Evolutionary conservation across 2,329 filamentous ascomycete genomes (phyloP).

Genomic region (Hypoxylon sp.): DNA sequence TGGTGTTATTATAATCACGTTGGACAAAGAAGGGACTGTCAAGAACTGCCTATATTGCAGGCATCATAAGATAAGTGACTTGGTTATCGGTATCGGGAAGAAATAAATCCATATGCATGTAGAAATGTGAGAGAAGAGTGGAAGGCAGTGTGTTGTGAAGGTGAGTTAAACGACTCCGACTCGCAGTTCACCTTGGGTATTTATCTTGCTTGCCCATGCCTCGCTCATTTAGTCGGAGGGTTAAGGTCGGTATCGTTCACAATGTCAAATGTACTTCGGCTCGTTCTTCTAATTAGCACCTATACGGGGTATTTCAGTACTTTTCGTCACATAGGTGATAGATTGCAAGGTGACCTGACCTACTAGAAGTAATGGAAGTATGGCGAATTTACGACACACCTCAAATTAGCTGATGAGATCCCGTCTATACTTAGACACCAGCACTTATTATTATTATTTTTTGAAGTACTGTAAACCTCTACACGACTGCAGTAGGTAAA

Average conservation of each 20-base stretch:
- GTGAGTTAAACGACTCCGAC: not conserved
- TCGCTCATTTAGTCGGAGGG: not conserved
- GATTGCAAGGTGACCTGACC: too few relatives aligned
- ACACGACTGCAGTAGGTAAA: too few relatives aligned
- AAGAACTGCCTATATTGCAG: not conserved
- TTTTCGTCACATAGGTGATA: too few relatives aligned
- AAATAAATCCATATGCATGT: not conserved
- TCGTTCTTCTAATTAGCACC: too few relatives aligned
- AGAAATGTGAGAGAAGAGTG: not conserved
- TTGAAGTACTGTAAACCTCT: too few relatives aligned
- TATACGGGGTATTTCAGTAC: too few relatives aligned
- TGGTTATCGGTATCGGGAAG: not conserved
- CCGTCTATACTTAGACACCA: too few relatives aligned
- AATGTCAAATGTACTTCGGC: not conserved
- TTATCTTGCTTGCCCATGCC: not conserved
- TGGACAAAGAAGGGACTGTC: not conserved
- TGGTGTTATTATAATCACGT: not conserved
- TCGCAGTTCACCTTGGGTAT: not conserved
- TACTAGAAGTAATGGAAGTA: too few relatives aligned
- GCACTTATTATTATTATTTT: too few relatives aligned
- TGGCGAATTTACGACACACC: too few relatives aligned
- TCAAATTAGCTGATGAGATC: too few relatives aligned
- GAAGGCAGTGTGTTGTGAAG: not conserved
- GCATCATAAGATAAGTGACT: too few relatives aligned
- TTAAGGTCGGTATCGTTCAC: not conserved